Evolutionary conservation across 345 rosid genomes (phyloP), one percentile per base, ranked within the genome.

Genomic region (Bruguiera sexangula): DNA sequence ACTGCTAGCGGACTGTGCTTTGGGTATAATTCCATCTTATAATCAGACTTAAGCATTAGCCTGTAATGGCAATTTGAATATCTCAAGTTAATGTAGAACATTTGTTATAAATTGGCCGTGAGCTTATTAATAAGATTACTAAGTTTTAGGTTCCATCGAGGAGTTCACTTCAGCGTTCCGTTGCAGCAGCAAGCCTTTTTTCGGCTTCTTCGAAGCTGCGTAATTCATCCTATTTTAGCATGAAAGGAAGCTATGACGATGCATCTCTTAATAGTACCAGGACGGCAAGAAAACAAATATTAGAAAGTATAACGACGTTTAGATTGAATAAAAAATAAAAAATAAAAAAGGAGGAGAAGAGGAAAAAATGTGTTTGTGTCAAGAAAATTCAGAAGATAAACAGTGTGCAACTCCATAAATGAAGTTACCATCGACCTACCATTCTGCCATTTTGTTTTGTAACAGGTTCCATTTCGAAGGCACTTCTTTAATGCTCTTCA

Each of bases 151-250:
- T 11, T 54, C 58, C 58, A 24, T 51, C 21, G 1, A n/a, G 21
- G 6, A 1, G 54, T 53, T 66, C 51, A 56, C 3, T 46, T 52
- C n/a, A 7, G 2, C 13, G 43, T 6, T 67, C 68, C 43, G 50
- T 20, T 13, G 69, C 60, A 54, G 80, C 70, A 66, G 83, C 83
- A 34, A 87, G 85, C 70, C 85, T 83, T 81, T 91, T 88, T 86
- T 95, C 29, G 88, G 85, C 68, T 69, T 81, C 39, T 67, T 62
- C 2, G 96, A 90, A 51, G 93, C 97, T 76, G 83, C 96, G 67
- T 78, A 69, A 72, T 75, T 90, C 48, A 84, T 85, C 55, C 66
- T 75, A 80, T 88, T 82, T 89, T 92, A 8, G 79, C 62, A 36
- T 84, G 86, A 20, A 63, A 55, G 73, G 85, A 92, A 24, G 57